Evolutionary conservation across 768 basidiomycete species (phyloP).

Genomic region (Pulveroboletus sp.): DNA sequence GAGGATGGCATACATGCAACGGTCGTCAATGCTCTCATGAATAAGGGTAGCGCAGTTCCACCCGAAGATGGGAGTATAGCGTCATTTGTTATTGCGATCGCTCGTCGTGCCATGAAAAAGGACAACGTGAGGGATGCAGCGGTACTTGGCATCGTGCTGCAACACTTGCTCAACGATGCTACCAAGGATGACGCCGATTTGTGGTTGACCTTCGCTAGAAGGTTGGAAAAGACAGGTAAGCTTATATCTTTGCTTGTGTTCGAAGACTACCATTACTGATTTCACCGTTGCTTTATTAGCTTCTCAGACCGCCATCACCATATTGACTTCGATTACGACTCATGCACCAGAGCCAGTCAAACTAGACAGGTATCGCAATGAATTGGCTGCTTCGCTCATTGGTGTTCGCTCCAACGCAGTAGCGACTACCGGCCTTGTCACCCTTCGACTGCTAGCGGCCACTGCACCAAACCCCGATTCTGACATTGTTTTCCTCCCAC

Average conservation of each 20-base stretch:
- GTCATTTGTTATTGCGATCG: conserved; percentile 33
- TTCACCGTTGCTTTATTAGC: conserved; percentile 40
- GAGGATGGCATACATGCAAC: conserved; percentile 49
- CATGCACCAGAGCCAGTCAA: conserved; percentile 66
- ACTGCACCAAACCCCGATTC: conserved; percentile 77
- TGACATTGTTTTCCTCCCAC: conserved; percentile 80
- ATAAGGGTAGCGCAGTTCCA: conserved; percentile 21
- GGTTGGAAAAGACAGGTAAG: conserved; percentile 61
- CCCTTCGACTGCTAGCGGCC: conserved; percentile 67
- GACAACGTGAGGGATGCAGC: conserved; percentile 57
- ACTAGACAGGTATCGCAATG: conserved; percentile 82
- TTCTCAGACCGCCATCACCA: conserved; percentile 63
- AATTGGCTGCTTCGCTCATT: conserved; percentile 78
- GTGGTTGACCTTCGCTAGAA: conserved; percentile 74
- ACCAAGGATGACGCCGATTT: conserved; percentile 65
- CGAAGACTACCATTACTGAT: neutral
- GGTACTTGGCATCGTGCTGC: conserved; percentile 58
- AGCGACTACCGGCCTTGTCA: conserved; percentile 65
- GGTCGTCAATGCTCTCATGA: conserved; percentile 37
- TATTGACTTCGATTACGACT: conserved; percentile 58
- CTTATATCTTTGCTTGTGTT: neutral
- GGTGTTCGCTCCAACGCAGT: conserved; percentile 62
- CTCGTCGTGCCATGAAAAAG: conserved; percentile 27
- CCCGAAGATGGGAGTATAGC: conserved; percentile 20
- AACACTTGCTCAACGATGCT: conserved; percentile 56